Evolutionary conservation across 257 asterid genomes (phyloP).

Genomic region (Catharanthus roseus): DNA sequence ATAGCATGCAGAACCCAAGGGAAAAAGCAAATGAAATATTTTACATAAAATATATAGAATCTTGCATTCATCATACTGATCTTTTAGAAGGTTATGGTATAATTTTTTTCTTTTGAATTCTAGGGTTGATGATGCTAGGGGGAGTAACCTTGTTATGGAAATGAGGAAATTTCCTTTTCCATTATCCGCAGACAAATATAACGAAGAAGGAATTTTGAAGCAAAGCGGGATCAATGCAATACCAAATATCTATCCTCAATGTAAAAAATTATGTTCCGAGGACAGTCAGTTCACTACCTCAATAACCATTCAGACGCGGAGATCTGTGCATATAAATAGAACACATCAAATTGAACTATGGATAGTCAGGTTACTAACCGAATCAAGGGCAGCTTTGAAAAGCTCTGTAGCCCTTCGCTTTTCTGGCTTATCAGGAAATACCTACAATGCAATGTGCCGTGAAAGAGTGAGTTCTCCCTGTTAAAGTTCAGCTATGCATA

Average conservation of each 20-base stretch:
- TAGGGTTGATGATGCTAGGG: background rate
- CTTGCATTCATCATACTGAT: background rate
- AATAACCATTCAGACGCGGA: background rate
- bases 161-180: background rate
- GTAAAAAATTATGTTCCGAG: background rate
- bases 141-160: background rate
- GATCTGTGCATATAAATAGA: background rate
- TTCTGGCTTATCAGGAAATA: slow-evolving; percentile 94
- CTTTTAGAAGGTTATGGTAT: background rate
- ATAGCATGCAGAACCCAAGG: background rate
- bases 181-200: background rate
- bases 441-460: slow-evolving; percentile 36
- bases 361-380: slow-evolving; percentile 41
- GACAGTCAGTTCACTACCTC: background rate
- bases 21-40: background rate
- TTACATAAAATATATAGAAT: background rate
- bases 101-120: background rate
- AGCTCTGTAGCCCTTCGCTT: slow-evolving; percentile 86
- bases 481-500: background rate
- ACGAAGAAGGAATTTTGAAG: background rate
- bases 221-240: background rate
- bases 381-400: slow-evolving; percentile 77
- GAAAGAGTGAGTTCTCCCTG: background rate
- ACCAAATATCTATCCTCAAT: background rate
- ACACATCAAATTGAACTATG: background rate